A percentile compares a stretch with the other conserved stretches of the same genome.
Evolutionary conservation across 805 yeast genomes (phyloP).

Genomic region (Saccharomycopsis sp.): DNA sequence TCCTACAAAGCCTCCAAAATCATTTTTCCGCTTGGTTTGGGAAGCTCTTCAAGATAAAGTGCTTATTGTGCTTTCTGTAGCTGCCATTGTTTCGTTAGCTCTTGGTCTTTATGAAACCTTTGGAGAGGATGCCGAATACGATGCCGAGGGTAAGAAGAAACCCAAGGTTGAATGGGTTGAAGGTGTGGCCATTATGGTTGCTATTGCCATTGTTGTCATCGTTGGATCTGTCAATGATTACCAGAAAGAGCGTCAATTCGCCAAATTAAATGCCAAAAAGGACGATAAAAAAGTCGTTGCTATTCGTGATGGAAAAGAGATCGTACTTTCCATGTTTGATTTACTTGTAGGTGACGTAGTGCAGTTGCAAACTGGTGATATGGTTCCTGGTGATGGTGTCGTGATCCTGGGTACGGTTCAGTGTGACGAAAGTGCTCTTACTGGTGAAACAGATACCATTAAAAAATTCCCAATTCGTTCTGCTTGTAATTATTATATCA

Average conservation of each 20-base stretch:
- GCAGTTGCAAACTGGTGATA: constrained; percentile 85
- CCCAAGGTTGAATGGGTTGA: constrained; percentile 98
- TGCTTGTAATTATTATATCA: neutral
- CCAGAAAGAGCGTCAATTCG: constrained; percentile 92
- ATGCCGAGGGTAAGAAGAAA: constrained; percentile 65
- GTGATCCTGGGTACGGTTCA: constrained; percentile 69
- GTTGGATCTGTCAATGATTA: constrained; percentile 96
- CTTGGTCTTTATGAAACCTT: constrained; percentile 89
- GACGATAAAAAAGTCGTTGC: constrained; percentile 77
- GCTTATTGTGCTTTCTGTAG: constrained; percentile 70
- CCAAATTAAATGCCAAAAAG: constrained; percentile 79
- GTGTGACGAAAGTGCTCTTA: constrained; percentile 86
- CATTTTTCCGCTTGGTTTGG: constrained; percentile 61
- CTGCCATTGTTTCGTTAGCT: constrained; percentile 85
- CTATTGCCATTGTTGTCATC: constrained; percentile 80
- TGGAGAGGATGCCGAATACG: constrained; percentile 73
- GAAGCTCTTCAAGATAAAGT: constrained; percentile 91
- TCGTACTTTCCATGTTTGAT: constrained; percentile 63
- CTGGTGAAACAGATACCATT: constrained; percentile 90
- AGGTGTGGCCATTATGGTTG: constrained; percentile 94
- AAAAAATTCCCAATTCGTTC: constrained; percentile 52
- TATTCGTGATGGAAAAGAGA: constrained; percentile 63
- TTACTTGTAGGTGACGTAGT: constrained; percentile 83
- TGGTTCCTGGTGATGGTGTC: constrained; percentile 83
- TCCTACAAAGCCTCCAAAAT: constrained; percentile 66